Percentiles rank a stretch among this genome's conserved stretches.
phyloP scores from a whole-genome alignment of 2,329 filamentous ascomycete genomes.

The Paraphaeosphaeria sporulosa region DNA sequence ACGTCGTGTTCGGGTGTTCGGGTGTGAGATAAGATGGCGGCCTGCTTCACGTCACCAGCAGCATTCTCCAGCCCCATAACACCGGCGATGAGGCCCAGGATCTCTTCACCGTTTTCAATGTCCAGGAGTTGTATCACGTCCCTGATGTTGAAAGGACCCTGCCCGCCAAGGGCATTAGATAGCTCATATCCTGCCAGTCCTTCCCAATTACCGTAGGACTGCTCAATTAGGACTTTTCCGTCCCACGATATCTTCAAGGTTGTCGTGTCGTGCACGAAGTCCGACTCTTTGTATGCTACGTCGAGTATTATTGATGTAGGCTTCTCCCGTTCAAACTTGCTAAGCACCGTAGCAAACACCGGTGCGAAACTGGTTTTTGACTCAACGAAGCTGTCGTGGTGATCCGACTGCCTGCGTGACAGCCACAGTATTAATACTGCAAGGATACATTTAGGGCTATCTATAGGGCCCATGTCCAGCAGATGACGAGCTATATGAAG shows the following conservation, averaged over 20 bases:
- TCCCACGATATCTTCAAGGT: background rate
- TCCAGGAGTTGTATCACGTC: background rate
- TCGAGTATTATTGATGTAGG: background rate
- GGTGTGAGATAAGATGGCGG: too few species aligned
- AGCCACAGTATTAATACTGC: too few species aligned
- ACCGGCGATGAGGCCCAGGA: slow-evolving; percentile 1
- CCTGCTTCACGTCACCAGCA: too few species aligned
- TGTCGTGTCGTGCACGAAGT: too few species aligned
- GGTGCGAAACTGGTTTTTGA: background rate
- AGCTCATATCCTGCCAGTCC: background rate
- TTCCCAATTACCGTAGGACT: background rate
- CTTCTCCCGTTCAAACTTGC: background rate
- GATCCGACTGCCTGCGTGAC: background rate
- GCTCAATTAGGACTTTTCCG: rapidly evolving
- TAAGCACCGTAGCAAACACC: background rate
- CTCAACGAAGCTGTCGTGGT: background rate
- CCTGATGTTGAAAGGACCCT: background rate
- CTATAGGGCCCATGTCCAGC: too few species aligned
- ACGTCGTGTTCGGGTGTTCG: too few species aligned
- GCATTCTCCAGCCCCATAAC: too few species aligned
- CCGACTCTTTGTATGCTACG: background rate
- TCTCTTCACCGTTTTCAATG: slow-evolving; percentile 6
- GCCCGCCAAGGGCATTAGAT: background rate
- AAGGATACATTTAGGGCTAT: too few species aligned
- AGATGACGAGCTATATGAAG: too few species aligned